Evolutionary conservation across 2,329 filamentous ascomycete genomes (phyloP).

Genomic region (Delphinella strobiligena): DNA sequence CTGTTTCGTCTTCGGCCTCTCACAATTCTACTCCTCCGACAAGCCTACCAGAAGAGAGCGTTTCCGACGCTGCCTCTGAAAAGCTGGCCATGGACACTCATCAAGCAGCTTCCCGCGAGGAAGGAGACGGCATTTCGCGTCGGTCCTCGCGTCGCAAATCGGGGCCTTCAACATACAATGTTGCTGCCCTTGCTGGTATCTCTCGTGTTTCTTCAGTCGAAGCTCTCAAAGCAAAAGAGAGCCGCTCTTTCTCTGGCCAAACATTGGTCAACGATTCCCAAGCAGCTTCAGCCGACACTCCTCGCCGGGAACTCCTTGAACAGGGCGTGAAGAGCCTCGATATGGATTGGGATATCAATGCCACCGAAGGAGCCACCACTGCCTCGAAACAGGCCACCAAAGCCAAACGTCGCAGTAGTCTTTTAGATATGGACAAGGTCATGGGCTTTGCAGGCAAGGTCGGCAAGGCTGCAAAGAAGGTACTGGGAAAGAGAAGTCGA

Average conservation of each 20-base stretch:
- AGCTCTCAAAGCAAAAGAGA: conserved; percentile 9
- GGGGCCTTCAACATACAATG: conserved; percentile 54
- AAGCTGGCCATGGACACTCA: conserved; percentile 14
- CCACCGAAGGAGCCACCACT: conserved; percentile 4
- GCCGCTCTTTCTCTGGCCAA: conserved; percentile 26
- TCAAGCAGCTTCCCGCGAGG: neutral
- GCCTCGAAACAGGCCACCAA: conserved; percentile 5
- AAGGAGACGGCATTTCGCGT: conserved; percentile 7
- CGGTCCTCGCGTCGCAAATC: conserved; percentile 45
- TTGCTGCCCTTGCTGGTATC: conserved; percentile 18
- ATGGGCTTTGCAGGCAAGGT: conserved; percentile 6
- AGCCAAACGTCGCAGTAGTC: too few species aligned
- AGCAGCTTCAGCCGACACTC: conserved; percentile 12
- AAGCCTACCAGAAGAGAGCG: conserved; percentile 50
- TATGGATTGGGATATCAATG: conserved; percentile 21
- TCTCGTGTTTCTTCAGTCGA: conserved; percentile 12
- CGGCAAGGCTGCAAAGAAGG: conserved; percentile 10
- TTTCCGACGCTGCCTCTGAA: conserved; percentile 31
- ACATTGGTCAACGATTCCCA: conserved; percentile 20
- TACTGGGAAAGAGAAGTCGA: conserved; percentile 23
- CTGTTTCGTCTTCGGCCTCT: conserved; percentile 39
- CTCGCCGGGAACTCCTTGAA: conserved; percentile 16
- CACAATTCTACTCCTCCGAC: conserved; percentile 54
- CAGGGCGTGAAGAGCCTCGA: conserved; percentile 38
- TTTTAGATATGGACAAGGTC: conserved; percentile 8